Evolutionary conservation across 208 protist genomes (phyloP), one percentile per base, ranked within the genome.

Genomic region (Acanthamoeba comandoni): DNA sequence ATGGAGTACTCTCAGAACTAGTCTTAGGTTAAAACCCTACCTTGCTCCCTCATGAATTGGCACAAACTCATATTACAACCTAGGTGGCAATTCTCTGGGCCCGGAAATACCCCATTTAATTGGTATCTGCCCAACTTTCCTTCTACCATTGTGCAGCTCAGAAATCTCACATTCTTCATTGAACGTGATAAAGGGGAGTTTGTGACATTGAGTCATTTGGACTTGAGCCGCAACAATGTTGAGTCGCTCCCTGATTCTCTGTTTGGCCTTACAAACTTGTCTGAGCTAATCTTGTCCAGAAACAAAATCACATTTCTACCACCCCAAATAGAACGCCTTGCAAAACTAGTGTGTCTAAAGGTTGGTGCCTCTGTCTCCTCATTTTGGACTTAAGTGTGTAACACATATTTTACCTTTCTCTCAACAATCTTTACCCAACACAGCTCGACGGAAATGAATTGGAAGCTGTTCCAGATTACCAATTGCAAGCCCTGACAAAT

Each of bases 361-460:
- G n/a, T n/a, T n/a, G n/a, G n/a, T n/a, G n/a, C n/a, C n/a, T n/a
- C n/a, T n/a, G n/a, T n/a, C n/a, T n/a, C n/a, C n/a, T n/a, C n/a
- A n/a, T n/a, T n/a, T n/a, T n/a, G n/a, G n/a, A n/a, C n/a, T n/a
- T n/a, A 60, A n/a, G 55, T 60, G 13, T 60, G 55, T 17, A 60
- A 17, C 55, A 60, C 17, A 13, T 60, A 13, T 60, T 13, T 17
- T 60, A 13, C 17, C 55, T 60, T 17, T 60, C 55, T 60, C 55
- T 60, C 55, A n/a, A 13, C 17, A 13, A 70, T 70, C 0, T 0
- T 70, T 13, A 70, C 9, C 64, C 24, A 22, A 9, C 15, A 2
- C 64, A 79, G 69, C 4, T 52, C 48, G 71, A 82, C 22, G 71
- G 71, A 9, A 82, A 82, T 29, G 60, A 31, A 22, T 29, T 82